Evolutionary conservation across 148 eudicot species (phyloP), one percentile per base, ranked within the genome.

Genomic region (Rhododendron simsii): DNA sequence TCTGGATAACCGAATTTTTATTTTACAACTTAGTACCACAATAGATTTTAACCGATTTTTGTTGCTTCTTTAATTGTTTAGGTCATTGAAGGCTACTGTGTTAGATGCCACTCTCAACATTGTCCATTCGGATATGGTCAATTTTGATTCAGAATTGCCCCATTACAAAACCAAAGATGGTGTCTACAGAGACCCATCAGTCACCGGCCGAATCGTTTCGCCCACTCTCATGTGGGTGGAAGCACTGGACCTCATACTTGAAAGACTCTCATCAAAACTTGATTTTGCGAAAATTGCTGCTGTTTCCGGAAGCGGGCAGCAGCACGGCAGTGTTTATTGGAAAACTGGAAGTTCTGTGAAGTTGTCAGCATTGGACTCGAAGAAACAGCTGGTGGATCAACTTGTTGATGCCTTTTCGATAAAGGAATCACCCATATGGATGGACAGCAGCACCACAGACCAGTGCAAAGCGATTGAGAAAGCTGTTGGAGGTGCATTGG

Each of bases 321-420:
- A 96, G 85, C 99, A 96, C 75, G 99, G 99, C 30, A 96, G 97
- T 87, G 99, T 96, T 41, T 96, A 94, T 84, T 96, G 99, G 99
- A 96, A 93, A 86, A 92, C 28, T 55, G 95, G 94, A 7, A 87
- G 98, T 88, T 90, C 83, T 1, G n/a, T 47, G 15, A 90, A 90
- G 45, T 84, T 96, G n/a, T 92, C 92, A 5, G 87, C 92, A 2
- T 91, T 95, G 89, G 95, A 96, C 89, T 86, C 94, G 7, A 90
- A 91, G 73, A 92, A 91, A 81, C 74, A 82, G 33, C 85, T 96
- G 84, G 90, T 88, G 71, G 96, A 93, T 53, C 99, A 93, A 87
- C 88, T 95, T 21, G 55, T 82, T 55, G 93, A 93, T 57, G 95
- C 96, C 10, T 94, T 96, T 90, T 93, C 98, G 0, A 76, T 83